Conservation (phyloP, 2,329 filamentous ascomycete genomes). For the Orbilia ellipsospora region DNA sequence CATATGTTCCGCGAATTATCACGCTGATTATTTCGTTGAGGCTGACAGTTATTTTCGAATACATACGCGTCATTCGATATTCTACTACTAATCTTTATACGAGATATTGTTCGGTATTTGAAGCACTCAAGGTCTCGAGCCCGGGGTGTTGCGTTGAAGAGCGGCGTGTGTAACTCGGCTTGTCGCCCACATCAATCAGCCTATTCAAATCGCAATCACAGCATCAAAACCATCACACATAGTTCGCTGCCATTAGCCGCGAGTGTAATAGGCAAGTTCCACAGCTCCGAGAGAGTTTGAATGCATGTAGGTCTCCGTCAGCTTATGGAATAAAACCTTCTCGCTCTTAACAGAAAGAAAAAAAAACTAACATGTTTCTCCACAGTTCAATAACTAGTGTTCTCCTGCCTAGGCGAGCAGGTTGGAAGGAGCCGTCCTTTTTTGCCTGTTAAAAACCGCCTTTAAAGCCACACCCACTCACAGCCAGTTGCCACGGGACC, state of each 20-base stretch:
- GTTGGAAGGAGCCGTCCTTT: constrained; percentile 15
- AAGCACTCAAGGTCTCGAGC: too few species aligned
- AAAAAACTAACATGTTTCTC: background rate
- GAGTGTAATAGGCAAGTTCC: constrained; percentile 13
- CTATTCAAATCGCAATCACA: constrained; percentile 1
- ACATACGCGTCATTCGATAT: too few species aligned
- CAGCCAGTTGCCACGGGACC: constrained; percentile 36
- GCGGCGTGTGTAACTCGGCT: constrained; percentile 9
- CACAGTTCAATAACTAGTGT: background rate
- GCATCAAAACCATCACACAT: too few species aligned
- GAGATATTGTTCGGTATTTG: background rate
- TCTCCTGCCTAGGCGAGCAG: constrained; percentile 19
- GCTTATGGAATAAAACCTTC: background rate
- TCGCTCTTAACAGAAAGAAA: background rate
- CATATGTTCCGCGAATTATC: background rate
- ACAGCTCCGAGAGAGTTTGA: background rate
- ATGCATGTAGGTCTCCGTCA: background rate
- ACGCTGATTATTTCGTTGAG: too few species aligned
- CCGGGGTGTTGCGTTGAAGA: background rate
- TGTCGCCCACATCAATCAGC: constrained; percentile 1
- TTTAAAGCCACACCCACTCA: constrained; percentile 17
- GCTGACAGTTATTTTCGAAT: too few species aligned
- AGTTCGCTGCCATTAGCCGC: constrained; percentile 9
- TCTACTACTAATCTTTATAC: too few species aligned
- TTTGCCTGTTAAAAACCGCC: constrained; percentile 12